Base-by-base conservation (phyloP, 1,284 basidiomycete genomes). In the Schizophyllum amplum region DNA sequence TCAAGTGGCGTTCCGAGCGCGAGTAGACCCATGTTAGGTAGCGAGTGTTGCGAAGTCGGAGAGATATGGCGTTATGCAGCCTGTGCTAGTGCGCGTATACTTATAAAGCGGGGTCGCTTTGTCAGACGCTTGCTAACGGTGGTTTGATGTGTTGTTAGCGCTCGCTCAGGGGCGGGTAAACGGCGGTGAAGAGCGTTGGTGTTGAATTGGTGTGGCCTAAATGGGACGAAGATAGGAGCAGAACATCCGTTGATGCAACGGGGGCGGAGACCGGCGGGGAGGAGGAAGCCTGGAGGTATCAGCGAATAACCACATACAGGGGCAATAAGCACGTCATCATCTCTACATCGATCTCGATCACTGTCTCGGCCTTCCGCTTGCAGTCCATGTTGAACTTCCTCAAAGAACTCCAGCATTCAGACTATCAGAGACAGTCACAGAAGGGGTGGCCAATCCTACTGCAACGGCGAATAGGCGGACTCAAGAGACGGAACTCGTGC, bases 1-100 rank as follows among this genome's bases (percentile, higher is more conserved):
- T 82, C 75, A 60, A 99, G 83, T 24, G 97, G 94, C 4, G 95
- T 99, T 60, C 97, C 97, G 57, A 98, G 87, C 60, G 87, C 92
- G 60, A 99, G 76, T 53, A 99, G 84, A 60, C 97, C 97, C 97
- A 99, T 98, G 55, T 55, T 33, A 47, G n/a, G 51, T 13, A 25
- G 13, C 24, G 13, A 24, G 21, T 47, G 54, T 22, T n/a, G 20
- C 15, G 15, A 50, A 24, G 21, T 50, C 48, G 48, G 15, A 50
- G 33, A 9, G 33, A 13, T 42, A 42, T 42, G 33, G 33, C 33
- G 33, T 13, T 42, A 13, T 17, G 13, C 17, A 17, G 33, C 33
- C 13, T 42, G 17, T 42, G 33, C n/a, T 42, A 42, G 11, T 42
- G 33, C n/a, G n/a, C n/a, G n/a, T n/a, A n/a, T 42, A 42, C 33